Conservation (phyloP, 2,329 filamentous ascomycete genomes). For the Fusarium bactridioides region DNA sequence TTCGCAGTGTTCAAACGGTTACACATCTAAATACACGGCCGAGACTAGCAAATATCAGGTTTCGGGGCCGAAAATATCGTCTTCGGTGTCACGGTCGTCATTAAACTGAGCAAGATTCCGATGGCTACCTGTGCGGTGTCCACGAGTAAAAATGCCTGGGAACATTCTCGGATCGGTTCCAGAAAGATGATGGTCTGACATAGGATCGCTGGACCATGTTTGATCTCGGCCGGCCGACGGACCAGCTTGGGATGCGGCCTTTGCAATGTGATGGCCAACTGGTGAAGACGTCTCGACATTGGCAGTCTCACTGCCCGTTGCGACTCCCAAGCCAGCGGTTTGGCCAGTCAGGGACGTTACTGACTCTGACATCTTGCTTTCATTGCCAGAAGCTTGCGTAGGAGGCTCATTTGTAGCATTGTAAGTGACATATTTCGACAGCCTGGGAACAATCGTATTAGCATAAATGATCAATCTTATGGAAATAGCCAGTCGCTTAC, state of each 20-base stretch:
- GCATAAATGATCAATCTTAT: neutral
- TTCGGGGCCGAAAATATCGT: conserved; percentile 32
- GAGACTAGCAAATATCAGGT: conserved; percentile 7
- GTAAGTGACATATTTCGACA: conserved; percentile 54
- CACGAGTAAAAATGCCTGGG: conserved; percentile 71
- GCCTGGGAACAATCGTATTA: conserved; percentile 41
- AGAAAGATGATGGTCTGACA: conserved; percentile 58
- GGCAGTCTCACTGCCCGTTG: conserved; percentile 2
- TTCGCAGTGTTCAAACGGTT: neutral
- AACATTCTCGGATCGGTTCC: conserved; percentile 74
- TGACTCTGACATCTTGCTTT: conserved; percentile 29
- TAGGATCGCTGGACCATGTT: conserved; percentile 49
- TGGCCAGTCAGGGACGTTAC: conserved; percentile 21
- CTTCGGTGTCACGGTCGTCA: conserved; percentile 31
- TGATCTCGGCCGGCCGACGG: conserved; percentile 43
- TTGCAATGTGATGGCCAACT: conserved; percentile 12
- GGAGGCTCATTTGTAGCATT: conserved; percentile 38
- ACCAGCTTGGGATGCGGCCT: conserved; percentile 33
- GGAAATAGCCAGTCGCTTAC: conserved; percentile 61
- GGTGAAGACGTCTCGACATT: conserved; percentile 20
- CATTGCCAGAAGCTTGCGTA: conserved; percentile 6
- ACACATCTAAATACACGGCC: neutral
- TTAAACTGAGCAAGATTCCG: conserved; percentile 41
- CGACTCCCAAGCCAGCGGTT: neutral
- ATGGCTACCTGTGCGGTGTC: conserved; percentile 53